Evolutionary conservation across 768 basidiomycete species (phyloP).

Genomic region (Coprinopsis cinerea): DNA sequence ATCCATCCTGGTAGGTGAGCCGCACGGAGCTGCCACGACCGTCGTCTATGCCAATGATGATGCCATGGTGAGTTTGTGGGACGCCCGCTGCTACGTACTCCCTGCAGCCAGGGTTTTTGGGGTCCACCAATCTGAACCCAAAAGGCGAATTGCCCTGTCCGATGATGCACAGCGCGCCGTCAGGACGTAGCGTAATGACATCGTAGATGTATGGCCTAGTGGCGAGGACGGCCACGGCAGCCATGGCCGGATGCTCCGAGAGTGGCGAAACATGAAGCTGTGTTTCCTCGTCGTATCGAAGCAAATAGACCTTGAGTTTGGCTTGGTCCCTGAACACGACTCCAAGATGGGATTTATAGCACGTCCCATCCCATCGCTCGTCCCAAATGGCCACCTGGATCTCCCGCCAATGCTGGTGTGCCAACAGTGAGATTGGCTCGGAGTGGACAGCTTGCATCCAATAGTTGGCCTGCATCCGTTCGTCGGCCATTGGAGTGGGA

Average conservation of each 20-base stretch:
- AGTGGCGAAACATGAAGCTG: neutral
- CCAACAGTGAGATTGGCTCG: slow-evolving; percentile 37
- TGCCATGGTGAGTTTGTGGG: slow-evolving; percentile 10
- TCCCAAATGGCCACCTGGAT: slow-evolving; percentile 63
- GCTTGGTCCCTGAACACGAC: neutral
- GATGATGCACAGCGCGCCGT: slow-evolving; percentile 36
- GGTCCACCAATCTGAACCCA: slow-evolving; percentile 11
- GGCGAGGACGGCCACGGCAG: slow-evolving; percentile 52
- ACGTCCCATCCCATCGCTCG: slow-evolving; percentile 51
- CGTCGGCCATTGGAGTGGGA: slow-evolving; percentile 16
- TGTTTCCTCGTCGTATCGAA: neutral
- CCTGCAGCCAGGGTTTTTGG: neutral
- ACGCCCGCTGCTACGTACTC: slow-evolving; percentile 2
- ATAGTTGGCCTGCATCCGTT: slow-evolving; percentile 62
- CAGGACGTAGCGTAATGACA: slow-evolving; percentile 57
- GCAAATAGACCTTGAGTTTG: neutral
- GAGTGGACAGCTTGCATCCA: slow-evolving; percentile 64
- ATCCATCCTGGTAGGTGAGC: slow-evolving; percentile 48
- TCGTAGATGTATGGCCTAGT: slow-evolving; percentile 65
- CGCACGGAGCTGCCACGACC: slow-evolving; percentile 47
- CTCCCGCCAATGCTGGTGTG: slow-evolving; percentile 46
- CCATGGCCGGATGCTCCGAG: slow-evolving; percentile 31
- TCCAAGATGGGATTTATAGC: slow-evolving; percentile 1
- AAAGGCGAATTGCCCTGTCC: neutral
- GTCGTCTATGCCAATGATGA: slow-evolving; percentile 41